Base-by-base conservation (phyloP, 1,139 yeast genomes). In the Debaryomycetaceae sp. region DNA sequence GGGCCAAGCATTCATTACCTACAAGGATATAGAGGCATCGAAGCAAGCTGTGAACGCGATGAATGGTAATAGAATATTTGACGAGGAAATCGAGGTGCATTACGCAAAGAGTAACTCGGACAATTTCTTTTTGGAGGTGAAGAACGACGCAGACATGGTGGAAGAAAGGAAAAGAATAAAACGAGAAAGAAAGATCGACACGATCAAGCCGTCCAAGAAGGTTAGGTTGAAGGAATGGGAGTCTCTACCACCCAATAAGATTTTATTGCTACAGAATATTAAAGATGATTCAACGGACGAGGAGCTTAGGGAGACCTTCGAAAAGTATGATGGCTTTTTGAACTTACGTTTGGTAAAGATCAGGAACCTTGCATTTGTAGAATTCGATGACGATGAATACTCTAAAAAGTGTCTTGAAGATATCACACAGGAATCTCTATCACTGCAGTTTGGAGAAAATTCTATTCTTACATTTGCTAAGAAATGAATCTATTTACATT, bases 1-100 rank as follows among this genome's bases (percentile, higher is more conserved):
- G 45, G 97, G 97, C 2, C 97, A 90, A 62, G 97, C 97, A 1
- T 93, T 90, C 62, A 74, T 93, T 6, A 84, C 91, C 0, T 83
- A 82, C 50, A 72, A 66, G 4, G 59, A 63, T 20, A 55, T 59
- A 1, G 66, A 67, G 3, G 60, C 68, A 6, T 86, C 95, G 0
- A 49, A 56, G 3, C 55, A 57, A 30, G 95, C 95, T 0, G 56
- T 78, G 17, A 60, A 66, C 6, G 66, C 58, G 6, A 58, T 79
- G 38, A 65, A 80, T 43, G 75, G 78, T 1, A 56, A 63, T 14
- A 61, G 60, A 27, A 52, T 89, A 9, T 80, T 78, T 54, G 83
- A 80, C 14, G 81, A 80, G 51, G 78, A 77, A 4, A 66, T 89
- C 49, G 70, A 68, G 23, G 68, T 76, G 1, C 52, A 64, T 2